Evolutionary conservation across 495 filamentous ascomycete genomes (phyloP).

Genomic region (Physcia stellaris): DNA sequence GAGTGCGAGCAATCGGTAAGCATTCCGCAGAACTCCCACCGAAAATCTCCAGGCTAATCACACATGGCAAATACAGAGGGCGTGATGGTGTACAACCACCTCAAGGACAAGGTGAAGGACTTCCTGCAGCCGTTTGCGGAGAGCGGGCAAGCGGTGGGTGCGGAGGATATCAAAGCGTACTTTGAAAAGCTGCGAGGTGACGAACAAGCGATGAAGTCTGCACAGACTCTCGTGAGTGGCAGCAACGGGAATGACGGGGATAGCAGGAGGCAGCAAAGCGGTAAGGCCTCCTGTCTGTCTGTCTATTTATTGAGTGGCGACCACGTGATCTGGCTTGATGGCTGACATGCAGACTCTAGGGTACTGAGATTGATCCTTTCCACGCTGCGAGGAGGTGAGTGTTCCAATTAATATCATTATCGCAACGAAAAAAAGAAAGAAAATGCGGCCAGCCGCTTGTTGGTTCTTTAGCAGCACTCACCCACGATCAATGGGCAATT

Average conservation of each 20-base stretch:
- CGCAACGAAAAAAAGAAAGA: no score
- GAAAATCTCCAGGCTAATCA: background rate
- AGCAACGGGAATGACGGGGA: constrained; percentile 33
- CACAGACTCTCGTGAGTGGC: constrained; percentile 26
- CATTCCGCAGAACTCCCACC: background rate
- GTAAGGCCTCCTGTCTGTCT: no score
- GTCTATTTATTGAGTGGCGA: no score
- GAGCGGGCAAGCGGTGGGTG: constrained; percentile 68
- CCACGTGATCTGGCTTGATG: no score
- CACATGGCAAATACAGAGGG: constrained; percentile 40
- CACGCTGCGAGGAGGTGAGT: no score
- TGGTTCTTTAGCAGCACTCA: no score
- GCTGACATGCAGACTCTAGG: no score
- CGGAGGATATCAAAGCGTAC: constrained; percentile 90
- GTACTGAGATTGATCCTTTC: no score
- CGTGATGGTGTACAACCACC: constrained; percentile 90
- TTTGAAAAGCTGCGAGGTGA: constrained; percentile 90
- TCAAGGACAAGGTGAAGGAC: constrained; percentile 84
- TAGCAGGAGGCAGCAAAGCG: constrained; percentile 44
- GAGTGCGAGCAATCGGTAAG: constrained; percentile 62
- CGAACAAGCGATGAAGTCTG: constrained; percentile 42
- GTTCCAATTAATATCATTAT: no score
- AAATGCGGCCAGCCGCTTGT: no score
- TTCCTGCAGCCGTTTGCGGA: constrained; percentile 92
- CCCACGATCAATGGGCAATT: no score